Percentiles rank a stretch among this genome's conserved stretches.
Conservation (phyloP, 441 rosid genomes). For the Corymbia citriodora region DNA sequence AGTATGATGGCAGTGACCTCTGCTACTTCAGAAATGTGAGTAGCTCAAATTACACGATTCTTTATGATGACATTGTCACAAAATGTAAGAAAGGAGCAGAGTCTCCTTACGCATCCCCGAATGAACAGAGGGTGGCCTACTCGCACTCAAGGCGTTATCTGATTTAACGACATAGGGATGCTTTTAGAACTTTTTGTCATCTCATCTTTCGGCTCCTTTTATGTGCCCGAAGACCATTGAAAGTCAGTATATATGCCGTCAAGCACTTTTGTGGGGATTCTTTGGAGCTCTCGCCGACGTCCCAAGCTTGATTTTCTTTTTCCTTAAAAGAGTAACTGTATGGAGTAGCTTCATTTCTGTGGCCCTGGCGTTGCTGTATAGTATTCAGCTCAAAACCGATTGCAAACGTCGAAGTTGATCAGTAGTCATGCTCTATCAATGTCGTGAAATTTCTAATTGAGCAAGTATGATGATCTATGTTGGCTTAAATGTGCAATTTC, state of each 20-base stretch:
- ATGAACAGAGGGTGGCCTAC: background rate
- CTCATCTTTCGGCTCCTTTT: background rate
- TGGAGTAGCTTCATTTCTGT: background rate
- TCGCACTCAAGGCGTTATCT: background rate
- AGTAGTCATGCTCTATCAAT: background rate
- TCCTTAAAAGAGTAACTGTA: no score
- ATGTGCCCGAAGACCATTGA: background rate
- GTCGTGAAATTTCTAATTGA: background rate
- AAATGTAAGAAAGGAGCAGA: slow-evolving; percentile 19
- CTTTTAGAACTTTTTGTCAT: background rate
- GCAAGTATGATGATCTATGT: background rate
- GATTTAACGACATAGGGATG: background rate
- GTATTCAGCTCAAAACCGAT: background rate
- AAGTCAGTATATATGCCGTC: background rate
- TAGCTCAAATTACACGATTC: slow-evolving; percentile 65
- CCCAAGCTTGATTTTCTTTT: no score
- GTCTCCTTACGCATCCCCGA: background rate
- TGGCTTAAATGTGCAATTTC: background rate
- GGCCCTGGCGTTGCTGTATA: background rate
- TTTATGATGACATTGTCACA: slow-evolving; percentile 35
- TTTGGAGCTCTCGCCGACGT: no score
- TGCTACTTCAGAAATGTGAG: slow-evolving; percentile 81
- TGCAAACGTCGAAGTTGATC: background rate
- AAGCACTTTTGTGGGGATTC: background rate
- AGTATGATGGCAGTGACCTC: slow-evolving; percentile 26